A percentile compares a stretch with the other conserved stretches of the same genome.
phyloP scores from a whole-genome alignment of 139 green algal species.

The Dunaliella primolecta region DNA sequence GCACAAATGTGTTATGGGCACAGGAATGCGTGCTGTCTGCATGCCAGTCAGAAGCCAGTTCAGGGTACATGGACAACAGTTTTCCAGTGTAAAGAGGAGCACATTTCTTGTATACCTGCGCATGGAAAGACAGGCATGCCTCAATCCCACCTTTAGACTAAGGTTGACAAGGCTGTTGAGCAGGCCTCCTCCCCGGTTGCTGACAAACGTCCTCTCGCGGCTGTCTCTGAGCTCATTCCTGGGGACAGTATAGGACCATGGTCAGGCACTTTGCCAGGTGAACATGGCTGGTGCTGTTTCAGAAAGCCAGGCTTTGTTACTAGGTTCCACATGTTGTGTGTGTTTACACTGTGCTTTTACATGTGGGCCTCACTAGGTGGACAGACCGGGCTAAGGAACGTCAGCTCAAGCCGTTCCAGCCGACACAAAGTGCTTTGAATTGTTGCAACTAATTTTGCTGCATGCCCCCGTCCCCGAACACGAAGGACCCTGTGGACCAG shows the following conservation, averaged over 20 bases:
- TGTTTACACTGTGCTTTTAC: background rate
- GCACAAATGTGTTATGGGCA: background rate
- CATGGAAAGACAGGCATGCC: background rate
- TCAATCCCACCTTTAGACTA: background rate
- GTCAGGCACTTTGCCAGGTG: too few species aligned
- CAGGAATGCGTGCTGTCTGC: too few species aligned
- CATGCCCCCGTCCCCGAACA: too few species aligned
- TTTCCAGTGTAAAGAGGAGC: too few species aligned
- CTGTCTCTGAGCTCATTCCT: background rate
- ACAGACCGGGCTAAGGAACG: background rate
- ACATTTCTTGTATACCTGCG: background rate
- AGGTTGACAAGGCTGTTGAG: background rate
- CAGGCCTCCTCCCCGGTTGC: background rate
- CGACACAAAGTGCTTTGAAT: too few species aligned
- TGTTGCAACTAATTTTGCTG: too few species aligned
- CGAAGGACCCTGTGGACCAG: too few species aligned
- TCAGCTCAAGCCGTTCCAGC: too few species aligned
- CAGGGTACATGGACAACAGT: too few species aligned
- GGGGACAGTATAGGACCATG: background rate
- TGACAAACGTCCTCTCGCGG: background rate
- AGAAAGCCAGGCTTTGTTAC: too few species aligned
- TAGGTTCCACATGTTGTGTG: background rate
- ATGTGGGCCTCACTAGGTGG: background rate
- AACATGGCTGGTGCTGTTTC: too few species aligned
- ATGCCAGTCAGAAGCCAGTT: too few species aligned